Evolutionary conservation across 2,329 filamentous ascomycete species (phyloP).

Genomic region (Colletotrichum liriopes): DNA sequence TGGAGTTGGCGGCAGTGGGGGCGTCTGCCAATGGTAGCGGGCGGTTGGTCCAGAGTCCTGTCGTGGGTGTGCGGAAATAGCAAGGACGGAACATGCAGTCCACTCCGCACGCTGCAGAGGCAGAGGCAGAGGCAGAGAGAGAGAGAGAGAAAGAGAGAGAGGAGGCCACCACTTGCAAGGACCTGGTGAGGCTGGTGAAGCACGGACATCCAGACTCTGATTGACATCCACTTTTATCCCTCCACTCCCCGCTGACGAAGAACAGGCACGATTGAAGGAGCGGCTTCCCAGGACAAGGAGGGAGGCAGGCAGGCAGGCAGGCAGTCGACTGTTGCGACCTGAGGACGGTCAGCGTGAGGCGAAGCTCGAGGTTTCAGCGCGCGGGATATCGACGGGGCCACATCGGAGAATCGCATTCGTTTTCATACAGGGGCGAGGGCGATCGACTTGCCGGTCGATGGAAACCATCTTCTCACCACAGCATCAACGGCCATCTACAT

Average conservation of each 20-base stretch:
- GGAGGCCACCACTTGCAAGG: not conserved
- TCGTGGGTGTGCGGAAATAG: not conserved
- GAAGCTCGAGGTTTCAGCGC: not conserved
- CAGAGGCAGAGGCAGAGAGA: too few species aligned
- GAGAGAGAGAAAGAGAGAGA: too few species aligned
- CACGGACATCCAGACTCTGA: not conserved
- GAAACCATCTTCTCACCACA: not conserved
- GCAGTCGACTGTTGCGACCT: not conserved
- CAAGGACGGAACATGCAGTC: not conserved
- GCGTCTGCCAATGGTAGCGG: slow-evolving; percentile 10
- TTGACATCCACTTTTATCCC: not conserved
- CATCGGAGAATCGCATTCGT: not conserved
- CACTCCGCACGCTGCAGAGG: too few species aligned
- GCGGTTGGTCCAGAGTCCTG: not conserved
- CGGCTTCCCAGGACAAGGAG: too few species aligned
- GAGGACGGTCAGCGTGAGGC: not conserved
- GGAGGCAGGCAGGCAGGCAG: not conserved
- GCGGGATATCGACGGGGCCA: not conserved
- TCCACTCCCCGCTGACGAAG: not conserved
- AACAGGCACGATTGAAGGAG: not conserved
- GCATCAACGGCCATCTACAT: too few species aligned
- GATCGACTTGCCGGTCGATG: not conserved
- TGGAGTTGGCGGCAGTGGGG: not conserved
- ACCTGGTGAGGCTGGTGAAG: not conserved
- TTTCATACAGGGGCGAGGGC: not conserved